Base-by-base conservation (phyloP, 2,329 filamentous ascomycete species). In the Blumeria graminis region DNA sequence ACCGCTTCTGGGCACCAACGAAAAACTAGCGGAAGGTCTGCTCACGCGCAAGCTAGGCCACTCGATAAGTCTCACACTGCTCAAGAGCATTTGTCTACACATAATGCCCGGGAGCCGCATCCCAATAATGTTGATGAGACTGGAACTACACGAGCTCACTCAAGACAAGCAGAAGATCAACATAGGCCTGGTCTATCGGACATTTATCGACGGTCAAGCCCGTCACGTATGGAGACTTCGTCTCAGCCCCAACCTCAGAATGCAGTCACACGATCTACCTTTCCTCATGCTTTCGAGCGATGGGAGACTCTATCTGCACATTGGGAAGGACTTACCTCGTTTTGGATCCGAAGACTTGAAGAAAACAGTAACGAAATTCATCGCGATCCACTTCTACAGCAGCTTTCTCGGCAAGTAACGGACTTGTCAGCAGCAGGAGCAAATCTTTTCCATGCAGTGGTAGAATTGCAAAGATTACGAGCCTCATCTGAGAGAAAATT, bases 261-360 rank as follows among this genome's bases (percentile, higher is more conserved):
- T 34, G 50, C 50, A 32, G 56, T 52, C 51, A 60, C 76, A 55
- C 73, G 80, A 57, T 86, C 84, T 51, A 81, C 82, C 0, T 96
- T 98, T 62, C 92, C 92, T 0, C 92, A 96, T 69, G 92, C 92
- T 0, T 98, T 98, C 65, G 90, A 98, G 69, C 78, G 92, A 58
- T 98, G 92, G 92, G 92, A 98, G 67, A 90, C 86, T 0, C 71
- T 98, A 2, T 98, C 92, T 0, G 93, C 92, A 6, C 90, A 96
- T 63, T 98, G 92, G 92, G 92, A 98, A 68, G 92, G 92, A 4
- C 75, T 98, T 58, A 96, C 92, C 0, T 90, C 87, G 58, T 96
- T 94, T 70, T 98, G 92, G 90, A 92, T 98, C 61, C 84, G 87
- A 51, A 82, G 88, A 62, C 74, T 98, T 7, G 86, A 98, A 69